Percentiles rank a stretch among this genome's conserved stretches.
Conservation (phyloP, 306 rosid genomes). For the Sophora flavescens region DNA sequence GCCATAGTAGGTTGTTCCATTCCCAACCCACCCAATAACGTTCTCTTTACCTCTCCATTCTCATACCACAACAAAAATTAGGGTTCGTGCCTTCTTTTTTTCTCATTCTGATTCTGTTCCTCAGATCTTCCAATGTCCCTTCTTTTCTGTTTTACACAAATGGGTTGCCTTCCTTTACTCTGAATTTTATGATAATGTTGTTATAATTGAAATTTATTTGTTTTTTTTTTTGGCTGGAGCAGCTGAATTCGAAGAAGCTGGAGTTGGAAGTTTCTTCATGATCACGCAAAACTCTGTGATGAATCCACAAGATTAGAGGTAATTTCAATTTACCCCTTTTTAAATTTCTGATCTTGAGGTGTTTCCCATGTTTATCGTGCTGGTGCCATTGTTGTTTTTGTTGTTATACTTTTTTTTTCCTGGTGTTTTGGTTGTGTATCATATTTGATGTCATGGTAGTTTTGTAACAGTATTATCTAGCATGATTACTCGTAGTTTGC, state of each 20-base stretch:
- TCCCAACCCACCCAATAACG: slow-evolving; percentile 2
- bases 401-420: not conserved
- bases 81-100: not conserved
- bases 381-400: not conserved
- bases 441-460: not conserved
- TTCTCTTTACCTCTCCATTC: slow-evolving; percentile 3
- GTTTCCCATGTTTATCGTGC: not conserved
- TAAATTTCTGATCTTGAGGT: slow-evolving; percentile 31
- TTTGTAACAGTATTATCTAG: slow-evolving; percentile 24
- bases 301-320: slow-evolving; percentile 80
- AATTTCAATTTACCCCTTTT: slow-evolving; percentile 25
- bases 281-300: slow-evolving; percentile 61
- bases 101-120: not conserved
- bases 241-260: slow-evolving; percentile 45
- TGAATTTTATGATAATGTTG: not conserved
- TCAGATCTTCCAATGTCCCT: not conserved
- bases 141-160: not conserved
- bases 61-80: not conserved
- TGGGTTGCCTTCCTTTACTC: not conserved
- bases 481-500: slow-evolving; percentile 18
- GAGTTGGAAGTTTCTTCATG: slow-evolving; percentile 21
- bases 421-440: not conserved
- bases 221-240: slow-evolving; percentile 2
- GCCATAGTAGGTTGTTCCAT: not conserved
- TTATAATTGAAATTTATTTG: not conserved